Evolutionary conservation across 352 stramenopile species (phyloP).

Genomic region (Phytophthora pseudosyringae): DNA sequence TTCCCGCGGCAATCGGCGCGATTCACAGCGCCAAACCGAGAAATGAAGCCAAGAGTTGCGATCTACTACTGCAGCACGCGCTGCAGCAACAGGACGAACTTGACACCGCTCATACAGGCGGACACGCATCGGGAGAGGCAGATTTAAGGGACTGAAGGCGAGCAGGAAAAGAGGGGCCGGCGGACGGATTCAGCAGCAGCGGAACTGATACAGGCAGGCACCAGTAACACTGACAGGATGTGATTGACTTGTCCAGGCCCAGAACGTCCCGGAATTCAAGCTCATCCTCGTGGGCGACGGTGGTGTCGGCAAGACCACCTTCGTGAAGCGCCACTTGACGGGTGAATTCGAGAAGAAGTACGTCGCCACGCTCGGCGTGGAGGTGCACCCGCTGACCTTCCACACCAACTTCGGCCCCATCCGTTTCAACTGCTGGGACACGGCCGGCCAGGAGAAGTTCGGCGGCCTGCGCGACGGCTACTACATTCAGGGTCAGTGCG

Average conservation of each 20-base stretch:
- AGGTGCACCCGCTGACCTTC: conserved; percentile 99
- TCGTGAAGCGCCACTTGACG: conserved; percentile 99
- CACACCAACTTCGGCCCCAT: conserved; percentile 99
- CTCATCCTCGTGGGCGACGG: conserved; percentile 99
- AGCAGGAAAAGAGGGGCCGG: background rate
- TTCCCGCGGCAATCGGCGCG: background rate
- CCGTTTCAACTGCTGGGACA: conserved; percentile 99
- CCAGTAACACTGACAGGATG: conserved; percentile 17
- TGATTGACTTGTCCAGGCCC: conserved; percentile 40
- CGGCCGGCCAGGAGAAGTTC: conserved; percentile 99
- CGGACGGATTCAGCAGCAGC: background rate
- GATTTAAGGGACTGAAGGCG: conserved; percentile 22
- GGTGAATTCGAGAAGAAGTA: conserved; percentile 99
- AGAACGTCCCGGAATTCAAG: conserved; percentile 99
- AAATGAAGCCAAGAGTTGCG: conserved; percentile 23
- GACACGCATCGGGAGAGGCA: conserved; percentile 1
- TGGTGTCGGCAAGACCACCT: conserved; percentile 99
- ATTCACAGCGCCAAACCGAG: background rate
- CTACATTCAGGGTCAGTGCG: conserved; percentile 99
- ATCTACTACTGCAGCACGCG: conserved; percentile 16
- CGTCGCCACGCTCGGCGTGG: conserved; percentile 99
- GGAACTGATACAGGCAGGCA: background rate
- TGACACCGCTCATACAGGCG: conserved; percentile 5
- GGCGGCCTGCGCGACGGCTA: conserved; percentile 95
- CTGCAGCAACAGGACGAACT: conserved; percentile 16